These are phyloP conservation scores for Populus hybrid DNA, from an alignment of 441 rosid genomes.

Conservation along the genomic window DNA sequence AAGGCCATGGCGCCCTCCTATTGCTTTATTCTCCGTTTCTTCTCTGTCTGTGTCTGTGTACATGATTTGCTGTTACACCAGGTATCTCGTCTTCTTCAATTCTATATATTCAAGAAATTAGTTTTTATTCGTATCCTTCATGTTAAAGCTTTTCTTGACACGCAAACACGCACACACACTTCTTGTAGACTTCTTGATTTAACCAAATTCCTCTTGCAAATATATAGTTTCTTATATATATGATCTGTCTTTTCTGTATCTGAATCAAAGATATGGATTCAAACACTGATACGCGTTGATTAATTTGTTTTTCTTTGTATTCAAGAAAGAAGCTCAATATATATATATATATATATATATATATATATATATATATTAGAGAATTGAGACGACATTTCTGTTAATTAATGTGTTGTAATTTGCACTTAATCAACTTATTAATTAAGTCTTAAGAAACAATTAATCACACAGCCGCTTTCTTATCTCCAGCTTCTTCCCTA, in stretches of 20 bases:
- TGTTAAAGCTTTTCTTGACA: background rate
- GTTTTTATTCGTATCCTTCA: background rate
- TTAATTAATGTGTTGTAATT: background rate
- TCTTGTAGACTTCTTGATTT: background rate
- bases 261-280: background rate
- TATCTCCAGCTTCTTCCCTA: conserved; percentile 9
- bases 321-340: conserved; percentile 13
- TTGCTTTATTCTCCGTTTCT: background rate
- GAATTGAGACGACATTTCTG: background rate
- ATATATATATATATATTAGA: no score
- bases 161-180: no score
- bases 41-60: background rate
- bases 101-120: background rate
- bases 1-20: background rate
- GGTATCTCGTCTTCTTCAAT: background rate
- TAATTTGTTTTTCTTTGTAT: conserved; percentile 11
- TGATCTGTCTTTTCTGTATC: background rate
- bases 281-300: background rate
- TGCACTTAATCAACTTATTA: background rate
- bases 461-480: conserved; percentile 23
- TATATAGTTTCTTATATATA: background rate
- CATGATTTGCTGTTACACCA: background rate
- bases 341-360: no score
- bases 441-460: background rate
- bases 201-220: background rate